phyloP scores from a whole-genome alignment of 169 alveolate species.

The Plasmodium yoelii region DNA sequence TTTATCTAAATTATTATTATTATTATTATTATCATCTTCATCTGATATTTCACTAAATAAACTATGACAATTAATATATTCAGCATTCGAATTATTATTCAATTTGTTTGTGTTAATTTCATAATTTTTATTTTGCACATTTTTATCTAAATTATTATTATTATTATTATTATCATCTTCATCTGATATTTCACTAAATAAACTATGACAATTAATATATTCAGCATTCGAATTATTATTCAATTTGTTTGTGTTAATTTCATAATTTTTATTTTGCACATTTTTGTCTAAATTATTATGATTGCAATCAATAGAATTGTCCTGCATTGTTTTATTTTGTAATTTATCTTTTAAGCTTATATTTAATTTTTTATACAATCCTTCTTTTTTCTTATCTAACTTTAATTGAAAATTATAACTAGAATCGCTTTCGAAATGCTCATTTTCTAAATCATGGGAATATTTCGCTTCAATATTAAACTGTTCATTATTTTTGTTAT shows the following conservation, averaged over 20 bases:
- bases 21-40: neutral
- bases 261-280: too few species aligned
- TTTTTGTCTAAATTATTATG: too few species aligned
- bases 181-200: too few species aligned
- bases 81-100: neutral
- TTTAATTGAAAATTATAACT: conserved; percentile 4
- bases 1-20: too few species aligned
- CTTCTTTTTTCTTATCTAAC: conserved; percentile 17
- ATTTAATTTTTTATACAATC: conserved; percentile 17
- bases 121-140: too few species aligned
- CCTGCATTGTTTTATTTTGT: neutral
- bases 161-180: neutral
- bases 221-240: conserved; percentile 1
- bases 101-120: neutral
- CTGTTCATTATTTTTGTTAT: too few species aligned
- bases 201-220: neutral
- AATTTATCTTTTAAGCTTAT: conserved; percentile 27
- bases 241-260: neutral
- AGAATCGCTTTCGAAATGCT: neutral
- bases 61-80: neutral
- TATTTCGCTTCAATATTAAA: too few species aligned
- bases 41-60: too few species aligned
- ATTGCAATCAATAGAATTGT: too few species aligned
- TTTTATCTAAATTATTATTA: too few species aligned
- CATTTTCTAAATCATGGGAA: too few species aligned